Evolutionary conservation across 345 rosid species (phyloP).

Genomic region (Citropsis articulata): DNA sequence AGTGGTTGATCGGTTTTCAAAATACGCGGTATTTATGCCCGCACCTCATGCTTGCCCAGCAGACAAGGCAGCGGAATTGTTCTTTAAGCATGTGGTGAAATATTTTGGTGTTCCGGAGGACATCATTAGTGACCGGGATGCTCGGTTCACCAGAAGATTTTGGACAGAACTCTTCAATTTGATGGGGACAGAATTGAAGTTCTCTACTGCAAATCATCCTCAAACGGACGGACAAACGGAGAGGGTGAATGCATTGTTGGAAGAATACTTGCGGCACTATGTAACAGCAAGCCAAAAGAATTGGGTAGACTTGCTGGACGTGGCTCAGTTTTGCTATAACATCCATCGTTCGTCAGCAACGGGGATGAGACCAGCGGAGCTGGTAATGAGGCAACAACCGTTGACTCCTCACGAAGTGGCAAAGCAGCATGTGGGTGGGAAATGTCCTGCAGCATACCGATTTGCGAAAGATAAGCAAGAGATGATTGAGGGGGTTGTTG

Average conservation of each 20-base stretch:
- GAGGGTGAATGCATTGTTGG: background rate
- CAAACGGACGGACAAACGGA: background rate
- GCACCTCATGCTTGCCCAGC: background rate
- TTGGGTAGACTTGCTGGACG: too few species aligned
- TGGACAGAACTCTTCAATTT: background rate
- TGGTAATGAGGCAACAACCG: background rate
- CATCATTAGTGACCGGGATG: background rate
- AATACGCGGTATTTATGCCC: background rate
- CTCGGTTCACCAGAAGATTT: too few species aligned
- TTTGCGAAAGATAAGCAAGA: too few species aligned
- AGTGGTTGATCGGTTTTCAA: background rate
- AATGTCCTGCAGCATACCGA: too few species aligned
- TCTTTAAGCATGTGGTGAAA: too few species aligned
- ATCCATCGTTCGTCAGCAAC: too few species aligned
- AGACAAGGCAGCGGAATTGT: background rate
- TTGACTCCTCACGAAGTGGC: background rate
- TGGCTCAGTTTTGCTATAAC: background rate
- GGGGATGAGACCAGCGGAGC: background rate
- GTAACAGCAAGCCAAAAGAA: too few species aligned
- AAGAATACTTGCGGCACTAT: background rate
- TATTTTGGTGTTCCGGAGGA: too few species aligned
- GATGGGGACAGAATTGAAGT: too few species aligned
- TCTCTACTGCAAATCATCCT: background rate
- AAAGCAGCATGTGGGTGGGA: accelerated
- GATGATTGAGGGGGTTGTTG: too few species aligned